Evolutionary conservation across 2,329 filamentous ascomycete species (phyloP), one percentile per base, ranked within the genome.

Genomic region (Neonectria hederae): DNA sequence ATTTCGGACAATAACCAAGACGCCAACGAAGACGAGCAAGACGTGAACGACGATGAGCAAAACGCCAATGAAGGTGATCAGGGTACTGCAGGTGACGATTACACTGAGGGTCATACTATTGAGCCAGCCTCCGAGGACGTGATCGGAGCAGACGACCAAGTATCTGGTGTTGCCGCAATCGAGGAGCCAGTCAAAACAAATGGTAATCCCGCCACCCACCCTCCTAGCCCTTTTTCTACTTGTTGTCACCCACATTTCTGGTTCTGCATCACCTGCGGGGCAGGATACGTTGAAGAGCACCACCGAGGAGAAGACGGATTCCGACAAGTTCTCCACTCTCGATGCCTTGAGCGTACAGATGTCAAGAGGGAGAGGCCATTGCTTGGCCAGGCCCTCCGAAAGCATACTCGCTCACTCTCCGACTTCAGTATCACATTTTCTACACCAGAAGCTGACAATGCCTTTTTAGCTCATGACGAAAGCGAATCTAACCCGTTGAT

Each of bases 401-500:
- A 63, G 30, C 66, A 69, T 49, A 17, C 55, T 42, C 43, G 59
- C 19, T 62, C 57, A 21, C 32, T 42, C 28, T 68, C 63, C 49
- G 64, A 64, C 43, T 71, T 68, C 54, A 62, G 64, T 63, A 65
- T 67, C 7, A 46, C 65, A 6, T 72, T 71, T 65, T 70, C 69
- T 46, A 64, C 58, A 53, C 66, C 62, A 61, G 60, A 68, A 46
- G 58, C 76, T 77, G 68, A 78, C 70, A 51, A 66, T 40, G 52
- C 54, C 48, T 53, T 54, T 43, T 49, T 63, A 77, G 76, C 69
- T 38, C 48, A 52, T 51, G 65, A 65, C 55, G 69, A 69, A 42
- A 72, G 69, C 55, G 69, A 72, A 51, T 54, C 65, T 59, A 68
- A 77, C 59, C 68, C 73, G 38, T 73, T 76, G 22, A 61, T 62